Evolutionary conservation across 2,329 filamentous ascomycete genomes (phyloP).

Genomic region (Penicillium sp.): DNA sequence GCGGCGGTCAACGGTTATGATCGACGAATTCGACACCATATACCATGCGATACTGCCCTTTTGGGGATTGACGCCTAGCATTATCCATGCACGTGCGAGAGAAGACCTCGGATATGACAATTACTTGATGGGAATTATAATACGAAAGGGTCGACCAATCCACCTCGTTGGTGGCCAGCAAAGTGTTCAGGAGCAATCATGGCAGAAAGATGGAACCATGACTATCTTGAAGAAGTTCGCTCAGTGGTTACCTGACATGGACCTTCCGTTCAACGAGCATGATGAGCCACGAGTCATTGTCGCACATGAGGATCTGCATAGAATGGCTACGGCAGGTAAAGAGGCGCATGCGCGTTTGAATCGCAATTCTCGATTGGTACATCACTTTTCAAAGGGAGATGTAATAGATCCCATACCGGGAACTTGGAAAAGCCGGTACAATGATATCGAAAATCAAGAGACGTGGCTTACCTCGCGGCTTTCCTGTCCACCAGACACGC

Average conservation of each 20-base stretch:
- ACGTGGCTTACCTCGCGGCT: constrained; percentile 22
- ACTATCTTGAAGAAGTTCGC: not conserved
- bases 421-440: constrained; percentile 11
- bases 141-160: not conserved
- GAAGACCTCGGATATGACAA: not conserved
- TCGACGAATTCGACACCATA: constrained; percentile 2
- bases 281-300: constrained; percentile 3
- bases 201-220: not conserved
- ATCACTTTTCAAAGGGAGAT: not conserved
- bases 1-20: not conserved
- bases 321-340: not conserved
- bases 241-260: not conserved
- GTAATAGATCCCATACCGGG: not conserved
- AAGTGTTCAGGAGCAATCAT: no score
- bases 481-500: constrained; percentile 24
- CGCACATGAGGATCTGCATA: not conserved
- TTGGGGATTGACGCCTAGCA: not conserved
- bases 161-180: no score
- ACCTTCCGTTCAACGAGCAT: not conserved
- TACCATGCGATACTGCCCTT: constrained; percentile 1
- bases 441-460: constrained; percentile 21
- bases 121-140: not conserved
- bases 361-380: not conserved
- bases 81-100: not conserved
- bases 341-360: not conserved